Conservation (phyloP, 2,329 filamentous ascomycete genomes). For the Phialophora macrospora region DNA sequence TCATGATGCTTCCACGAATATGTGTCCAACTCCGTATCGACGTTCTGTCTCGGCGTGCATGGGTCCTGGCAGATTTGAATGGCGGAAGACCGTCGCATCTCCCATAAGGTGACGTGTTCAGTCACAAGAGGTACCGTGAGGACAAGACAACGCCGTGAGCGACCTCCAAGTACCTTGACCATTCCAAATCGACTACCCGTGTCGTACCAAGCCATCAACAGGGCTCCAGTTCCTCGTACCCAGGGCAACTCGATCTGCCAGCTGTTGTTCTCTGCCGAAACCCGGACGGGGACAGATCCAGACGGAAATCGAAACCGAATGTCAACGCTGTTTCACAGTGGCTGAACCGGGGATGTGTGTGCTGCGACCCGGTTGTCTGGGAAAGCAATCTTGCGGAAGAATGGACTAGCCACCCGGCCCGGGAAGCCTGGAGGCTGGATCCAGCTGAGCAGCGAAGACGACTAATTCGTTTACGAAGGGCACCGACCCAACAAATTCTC, state of each 20-base stretch:
- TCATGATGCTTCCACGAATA: neutral
- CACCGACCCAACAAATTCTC: neutral
- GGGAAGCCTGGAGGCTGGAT: neutral
- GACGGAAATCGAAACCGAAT: constrained; percentile 24
- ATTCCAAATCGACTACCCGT: constrained; percentile 21
- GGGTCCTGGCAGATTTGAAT: neutral
- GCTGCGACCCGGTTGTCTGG: constrained; percentile 12
- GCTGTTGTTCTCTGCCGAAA: constrained; percentile 21
- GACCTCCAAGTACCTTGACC: constrained; percentile 19
- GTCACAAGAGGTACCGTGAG: constrained; percentile 2
- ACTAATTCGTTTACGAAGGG: neutral
- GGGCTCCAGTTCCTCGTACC: neutral
- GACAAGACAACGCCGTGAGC: constrained; percentile 2
- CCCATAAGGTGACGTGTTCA: neutral
- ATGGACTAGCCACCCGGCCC: neutral
- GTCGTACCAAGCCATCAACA: constrained; percentile 2
- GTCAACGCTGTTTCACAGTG: constrained; percentile 28
- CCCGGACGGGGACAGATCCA: constrained; percentile 15
- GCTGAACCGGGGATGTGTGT: constrained; percentile 13
- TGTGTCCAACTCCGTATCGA: neutral
- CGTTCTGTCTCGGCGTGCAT: neutral
- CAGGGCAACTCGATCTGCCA: neutral
- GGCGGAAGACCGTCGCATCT: neutral
- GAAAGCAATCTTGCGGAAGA: neutral
- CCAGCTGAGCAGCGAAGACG: neutral